Base-by-base conservation (phyloP, 306 rosid species). In the Quercus variabilis region DNA sequence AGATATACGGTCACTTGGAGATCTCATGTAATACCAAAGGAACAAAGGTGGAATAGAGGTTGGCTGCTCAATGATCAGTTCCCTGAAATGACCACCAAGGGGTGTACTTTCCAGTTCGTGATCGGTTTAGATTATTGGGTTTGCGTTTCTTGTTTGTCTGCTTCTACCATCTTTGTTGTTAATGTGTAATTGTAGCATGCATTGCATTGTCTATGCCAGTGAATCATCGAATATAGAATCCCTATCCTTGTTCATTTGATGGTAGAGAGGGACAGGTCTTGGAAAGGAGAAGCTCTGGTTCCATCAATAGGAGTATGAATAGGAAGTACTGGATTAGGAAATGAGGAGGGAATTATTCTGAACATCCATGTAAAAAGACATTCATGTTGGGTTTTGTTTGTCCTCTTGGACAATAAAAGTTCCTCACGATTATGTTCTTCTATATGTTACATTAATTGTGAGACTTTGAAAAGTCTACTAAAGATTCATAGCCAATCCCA, bases 151-250 rank as follows among this genome's bases (percentile, higher is more conserved):
- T 60, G 77, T 85, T 87, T 79, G 82, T 74, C 83, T 78, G 60
- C 80, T 74, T 83, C 83, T 73, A 69, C 78, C 86, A 43, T 83
- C 69, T 74, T 70, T 81, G 71, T 69, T 76, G 35, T 78, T 86
- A 75, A 81, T 58, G 49, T 77, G 79, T 82, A 55, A 58, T 75
- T 77, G 88, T 67, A 77, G 87, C 74, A 89, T 89, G 93, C 87
- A 86, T 87, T 86, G 17, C 69, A 63, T 26, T 15, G 41, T 63
- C 69, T 68, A 68, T 35, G 18, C 18, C 15, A 23, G 67, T 12
- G 51, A 68, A 68, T 68, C 72, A 33, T n/a, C 18, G 1, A 76
- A 76, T 77, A 86, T 87, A 75, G 83, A 78, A 77, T 83, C 76
- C 43, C 81, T 77, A 51, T 81, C 81, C 81, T 74, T 81, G 85